Percentiles rank a stretch among this genome's conserved stretches.
These are phyloP conservation scores for Craterostigma plantagineum DNA, from an alignment of 257 asterid species.

Conservation along the genomic window DNA sequence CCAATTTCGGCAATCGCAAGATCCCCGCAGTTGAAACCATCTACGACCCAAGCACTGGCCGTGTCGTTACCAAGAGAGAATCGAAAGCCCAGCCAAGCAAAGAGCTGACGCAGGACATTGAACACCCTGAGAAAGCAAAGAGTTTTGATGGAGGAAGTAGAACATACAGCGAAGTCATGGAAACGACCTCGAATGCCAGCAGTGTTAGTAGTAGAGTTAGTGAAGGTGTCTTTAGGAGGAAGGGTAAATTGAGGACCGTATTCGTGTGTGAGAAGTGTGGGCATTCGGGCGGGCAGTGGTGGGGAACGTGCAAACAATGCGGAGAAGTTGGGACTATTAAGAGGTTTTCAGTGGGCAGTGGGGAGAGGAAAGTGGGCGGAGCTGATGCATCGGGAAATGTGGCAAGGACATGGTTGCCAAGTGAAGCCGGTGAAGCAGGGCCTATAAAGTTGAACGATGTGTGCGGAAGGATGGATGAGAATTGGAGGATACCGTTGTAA, in stretches of 20 bases:
- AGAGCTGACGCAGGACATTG: slow-evolving; percentile 9
- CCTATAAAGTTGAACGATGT: slow-evolving; percentile 63
- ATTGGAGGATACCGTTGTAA: slow-evolving; percentile 77
- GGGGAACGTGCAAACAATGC: slow-evolving; percentile 83
- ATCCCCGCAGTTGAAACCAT: slow-evolving; percentile 21
- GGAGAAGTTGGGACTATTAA: slow-evolving; percentile 46
- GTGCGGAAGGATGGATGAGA: slow-evolving; percentile 25
- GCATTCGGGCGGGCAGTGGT: slow-evolving; percentile 80
- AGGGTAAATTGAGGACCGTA: slow-evolving; percentile 43
- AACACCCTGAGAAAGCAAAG: slow-evolving; percentile 9
- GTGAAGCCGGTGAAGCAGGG: slow-evolving; percentile 12
- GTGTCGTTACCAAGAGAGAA: slow-evolving; percentile 22
- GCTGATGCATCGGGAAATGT: slow-evolving; percentile 34
- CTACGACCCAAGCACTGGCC: slow-evolving; percentile 39
- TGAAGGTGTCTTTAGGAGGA: slow-evolving; percentile 30
- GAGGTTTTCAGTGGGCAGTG: slow-evolving; percentile 22
- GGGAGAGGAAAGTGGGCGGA: slow-evolving; percentile 27
- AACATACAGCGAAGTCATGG: slow-evolving; percentile 35
- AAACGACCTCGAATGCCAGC: slow-evolving; percentile 20
- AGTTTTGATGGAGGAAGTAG: slow-evolving; percentile 18
- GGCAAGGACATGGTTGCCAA: slow-evolving; percentile 48
- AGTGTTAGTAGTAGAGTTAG: slow-evolving; percentile 29
- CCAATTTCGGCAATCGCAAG: slow-evolving; percentile 12
- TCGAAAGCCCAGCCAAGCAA: slow-evolving; percentile 1
- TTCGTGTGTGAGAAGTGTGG: slow-evolving; percentile 75